Evolutionary conservation across 2,329 filamentous ascomycete species (phyloP).

Genomic region (Neurospora sp.): DNA sequence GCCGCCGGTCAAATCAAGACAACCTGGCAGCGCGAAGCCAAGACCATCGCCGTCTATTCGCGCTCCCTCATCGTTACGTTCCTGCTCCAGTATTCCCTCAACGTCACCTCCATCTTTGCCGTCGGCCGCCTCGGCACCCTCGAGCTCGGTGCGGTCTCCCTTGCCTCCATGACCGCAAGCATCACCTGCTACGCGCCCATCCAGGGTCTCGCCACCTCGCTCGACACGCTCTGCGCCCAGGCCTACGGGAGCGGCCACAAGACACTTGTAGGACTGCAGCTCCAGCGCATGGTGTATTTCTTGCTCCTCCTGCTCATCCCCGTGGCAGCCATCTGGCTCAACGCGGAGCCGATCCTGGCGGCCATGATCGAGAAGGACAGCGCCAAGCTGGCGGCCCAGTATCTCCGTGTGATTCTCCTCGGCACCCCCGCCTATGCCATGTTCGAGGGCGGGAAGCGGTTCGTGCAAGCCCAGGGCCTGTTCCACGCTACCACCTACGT

Average conservation of each 20-base stretch:
- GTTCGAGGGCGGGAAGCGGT: slow-evolving; percentile 72
- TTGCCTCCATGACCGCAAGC: slow-evolving; percentile 70
- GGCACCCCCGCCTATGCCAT: slow-evolving; percentile 67
- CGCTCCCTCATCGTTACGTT: slow-evolving; percentile 65
- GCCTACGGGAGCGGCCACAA: slow-evolving; percentile 88
- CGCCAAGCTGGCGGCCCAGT: slow-evolving; percentile 61
- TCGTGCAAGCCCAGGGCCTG: slow-evolving; percentile 71
- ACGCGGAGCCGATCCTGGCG: slow-evolving; percentile 54
- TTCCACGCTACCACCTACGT: slow-evolving; percentile 76
- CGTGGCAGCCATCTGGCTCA: slow-evolving; percentile 59
- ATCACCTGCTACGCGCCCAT: slow-evolving; percentile 71
- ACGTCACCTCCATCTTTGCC: slow-evolving; percentile 71
- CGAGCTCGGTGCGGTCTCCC: slow-evolving; percentile 56
- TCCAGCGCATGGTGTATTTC: slow-evolving; percentile 74
- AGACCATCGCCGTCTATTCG: slow-evolving; percentile 66
- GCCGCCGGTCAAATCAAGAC: slow-evolving; percentile 72
- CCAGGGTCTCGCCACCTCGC: slow-evolving; percentile 76
- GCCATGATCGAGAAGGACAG: slow-evolving; percentile 60
- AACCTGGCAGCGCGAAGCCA: slow-evolving; percentile 83
- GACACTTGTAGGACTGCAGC: slow-evolving; percentile 74
- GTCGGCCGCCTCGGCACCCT: slow-evolving; percentile 66
- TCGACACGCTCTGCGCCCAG: slow-evolving; percentile 89
- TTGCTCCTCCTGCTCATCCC: slow-evolving; percentile 62
- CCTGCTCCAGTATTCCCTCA: slow-evolving; percentile 72
- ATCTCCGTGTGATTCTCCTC: slow-evolving; percentile 59